Percentiles rank a stretch among this genome's conserved stretches.
phyloP scores from a whole-genome alignment of 345 rosid species.

The Populus pruinosa region DNA sequence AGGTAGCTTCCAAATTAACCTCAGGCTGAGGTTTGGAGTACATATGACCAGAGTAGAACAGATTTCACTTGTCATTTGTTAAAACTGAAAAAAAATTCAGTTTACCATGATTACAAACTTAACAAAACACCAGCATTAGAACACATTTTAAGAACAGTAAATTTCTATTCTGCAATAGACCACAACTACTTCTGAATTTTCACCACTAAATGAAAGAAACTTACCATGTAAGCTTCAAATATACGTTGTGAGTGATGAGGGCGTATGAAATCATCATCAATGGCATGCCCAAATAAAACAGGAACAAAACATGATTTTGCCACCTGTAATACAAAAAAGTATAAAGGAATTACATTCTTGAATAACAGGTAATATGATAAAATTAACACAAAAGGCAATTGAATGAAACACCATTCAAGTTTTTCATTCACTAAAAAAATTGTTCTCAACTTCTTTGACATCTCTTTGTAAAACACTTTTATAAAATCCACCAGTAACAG shows the following conservation, averaged over 20 bases:
- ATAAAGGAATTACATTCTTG: not conserved
- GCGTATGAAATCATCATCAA: constrained; percentile 78
- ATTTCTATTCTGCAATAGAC: not conserved
- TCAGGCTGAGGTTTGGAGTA: not conserved
- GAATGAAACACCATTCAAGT: not conserved
- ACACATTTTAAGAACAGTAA: not conserved
- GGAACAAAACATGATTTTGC: constrained; percentile 86
- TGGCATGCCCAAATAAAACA: constrained; percentile 89
- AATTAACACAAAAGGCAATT: not conserved
- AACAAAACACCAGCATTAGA: not conserved
- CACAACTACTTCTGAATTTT: constrained; percentile 5
- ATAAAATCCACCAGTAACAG: not conserved
- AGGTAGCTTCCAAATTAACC: not conserved
- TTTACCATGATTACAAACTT: not conserved
- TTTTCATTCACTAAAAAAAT: not conserved
- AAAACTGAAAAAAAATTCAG: not conserved
- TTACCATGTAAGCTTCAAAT: constrained; percentile 75
- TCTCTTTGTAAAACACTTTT: not conserved
- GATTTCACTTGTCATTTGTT: not conserved
- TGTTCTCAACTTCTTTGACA: not conserved
- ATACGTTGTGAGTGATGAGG: constrained; percentile 90
- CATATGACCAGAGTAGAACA: not conserved
- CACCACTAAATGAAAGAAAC: constrained; percentile 11
- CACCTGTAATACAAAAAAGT: constrained; percentile 42
- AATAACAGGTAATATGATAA: constrained; percentile 1